These are phyloP conservation scores for Sporisorium scitamineum DNA, from an alignment of 1,284 basidiomycete genomes.

Conservation along the genomic window DNA sequence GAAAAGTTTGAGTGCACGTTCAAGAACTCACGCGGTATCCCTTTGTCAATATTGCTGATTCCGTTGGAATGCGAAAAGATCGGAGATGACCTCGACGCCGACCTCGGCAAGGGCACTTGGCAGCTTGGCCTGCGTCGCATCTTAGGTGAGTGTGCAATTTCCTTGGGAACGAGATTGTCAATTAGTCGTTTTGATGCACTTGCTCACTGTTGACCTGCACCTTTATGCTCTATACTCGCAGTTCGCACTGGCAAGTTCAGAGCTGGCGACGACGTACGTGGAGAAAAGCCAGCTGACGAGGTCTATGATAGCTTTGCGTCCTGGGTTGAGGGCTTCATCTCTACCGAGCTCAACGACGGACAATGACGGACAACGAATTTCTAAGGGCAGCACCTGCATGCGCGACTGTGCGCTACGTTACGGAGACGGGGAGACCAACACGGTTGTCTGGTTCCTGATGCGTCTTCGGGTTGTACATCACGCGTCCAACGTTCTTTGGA, in stretches of 20 bases:
- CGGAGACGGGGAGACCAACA: neutral
- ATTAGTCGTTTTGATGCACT: neutral
- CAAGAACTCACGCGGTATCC: neutral
- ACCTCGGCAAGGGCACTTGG: constrained; percentile 45
- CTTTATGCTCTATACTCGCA: neutral
- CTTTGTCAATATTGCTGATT: neutral
- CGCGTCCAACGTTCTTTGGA: neutral
- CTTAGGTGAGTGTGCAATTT: constrained; percentile 27
- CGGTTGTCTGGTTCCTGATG: neutral
- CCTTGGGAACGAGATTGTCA: neutral
- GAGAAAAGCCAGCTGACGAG: constrained; percentile 24
- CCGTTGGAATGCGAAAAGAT: constrained; percentile 18
- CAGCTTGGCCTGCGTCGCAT: constrained; percentile 43
- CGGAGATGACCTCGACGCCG: constrained; percentile 45
- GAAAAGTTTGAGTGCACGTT: too few species aligned
- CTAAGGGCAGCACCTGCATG: too few species aligned
- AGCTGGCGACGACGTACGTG: constrained; percentile 28
- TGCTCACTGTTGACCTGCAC: neutral
- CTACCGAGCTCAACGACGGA: constrained; percentile 12
- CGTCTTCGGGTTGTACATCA: neutral
- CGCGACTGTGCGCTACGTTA: neutral
- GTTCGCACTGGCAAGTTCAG: constrained; percentile 47
- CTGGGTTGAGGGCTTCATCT: constrained; percentile 41
- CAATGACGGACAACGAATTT: neutral
- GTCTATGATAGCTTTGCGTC: constrained; percentile 26